Evolutionary conservation across 1,139 yeast genomes (phyloP).

Genomic region (Kodamaea derodonti): DNA sequence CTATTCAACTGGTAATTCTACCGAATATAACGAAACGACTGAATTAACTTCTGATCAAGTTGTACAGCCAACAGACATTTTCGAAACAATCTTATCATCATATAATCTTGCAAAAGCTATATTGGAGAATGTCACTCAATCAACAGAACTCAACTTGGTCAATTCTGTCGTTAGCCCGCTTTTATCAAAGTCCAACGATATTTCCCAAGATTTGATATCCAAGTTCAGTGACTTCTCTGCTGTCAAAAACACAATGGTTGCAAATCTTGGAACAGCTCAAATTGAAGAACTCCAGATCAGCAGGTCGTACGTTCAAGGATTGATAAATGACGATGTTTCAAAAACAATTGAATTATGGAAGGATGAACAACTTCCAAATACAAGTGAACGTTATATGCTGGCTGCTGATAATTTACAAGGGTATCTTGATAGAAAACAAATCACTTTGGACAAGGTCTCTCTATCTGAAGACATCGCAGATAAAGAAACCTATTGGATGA

Average conservation of each 20-base stretch:
- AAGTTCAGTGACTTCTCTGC: slow-evolving; percentile 21
- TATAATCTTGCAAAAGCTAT: slow-evolving; percentile 30
- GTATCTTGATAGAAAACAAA: slow-evolving; percentile 35
- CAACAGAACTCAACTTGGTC: slow-evolving; percentile 1
- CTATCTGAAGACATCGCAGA: neutral
- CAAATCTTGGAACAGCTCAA: slow-evolving; percentile 22
- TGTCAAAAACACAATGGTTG: slow-evolving; percentile 21
- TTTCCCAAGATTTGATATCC: slow-evolving; percentile 21
- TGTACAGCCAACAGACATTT: slow-evolving; percentile 37
- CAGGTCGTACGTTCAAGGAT: slow-evolving; percentile 21
- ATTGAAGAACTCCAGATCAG: slow-evolving; percentile 23
- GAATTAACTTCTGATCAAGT: slow-evolving; percentile 26
- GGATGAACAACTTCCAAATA: slow-evolving; percentile 17
- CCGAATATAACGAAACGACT: slow-evolving; percentile 9
- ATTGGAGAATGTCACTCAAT: slow-evolving; percentile 20
- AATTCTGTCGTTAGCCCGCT: slow-evolving; percentile 7
- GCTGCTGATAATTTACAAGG: slow-evolving; percentile 45
- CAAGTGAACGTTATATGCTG: slow-evolving; percentile 34
- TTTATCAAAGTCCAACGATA: slow-evolving; percentile 17
- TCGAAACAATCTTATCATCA: slow-evolving; percentile 32
- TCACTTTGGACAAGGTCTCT: slow-evolving; percentile 5
- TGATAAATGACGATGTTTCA: slow-evolving; percentile 15
- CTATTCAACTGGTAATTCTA: slow-evolving; percentile 4
- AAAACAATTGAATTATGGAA: slow-evolving; percentile 25
- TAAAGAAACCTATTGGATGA: slow-evolving; percentile 31